Evolutionary conservation across 495 filamentous ascomycete genomes (phyloP).

Genomic region (Aspergillus steynii): DNA sequence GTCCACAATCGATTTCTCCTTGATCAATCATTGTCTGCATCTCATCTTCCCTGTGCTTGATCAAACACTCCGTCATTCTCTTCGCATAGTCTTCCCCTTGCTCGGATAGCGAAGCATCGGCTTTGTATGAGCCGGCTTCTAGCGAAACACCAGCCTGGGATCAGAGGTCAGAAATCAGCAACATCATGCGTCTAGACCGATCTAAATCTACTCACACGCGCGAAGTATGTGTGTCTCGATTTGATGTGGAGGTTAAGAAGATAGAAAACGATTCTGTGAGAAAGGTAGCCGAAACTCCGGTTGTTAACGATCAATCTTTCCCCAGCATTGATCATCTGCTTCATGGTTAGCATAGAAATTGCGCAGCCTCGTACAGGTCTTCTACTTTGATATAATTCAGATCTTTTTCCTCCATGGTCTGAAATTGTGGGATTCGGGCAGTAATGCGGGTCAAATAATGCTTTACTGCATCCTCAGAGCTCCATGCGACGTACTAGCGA

Average conservation of each 20-base stretch:
- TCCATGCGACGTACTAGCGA: slow-evolving; percentile 80
- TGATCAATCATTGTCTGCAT: slow-evolving; percentile 64
- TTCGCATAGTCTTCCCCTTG: slow-evolving; percentile 83
- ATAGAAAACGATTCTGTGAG: slow-evolving; percentile 96
- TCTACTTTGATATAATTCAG: slow-evolving; percentile 88
- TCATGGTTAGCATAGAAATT: slow-evolving; percentile 1
- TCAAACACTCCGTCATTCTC: slow-evolving; percentile 81
- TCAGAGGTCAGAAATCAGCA: slow-evolving; percentile 9
- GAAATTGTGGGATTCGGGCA: slow-evolving; percentile 90
- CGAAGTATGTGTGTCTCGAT: slow-evolving; percentile 90
- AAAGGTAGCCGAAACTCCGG: slow-evolving; percentile 90
- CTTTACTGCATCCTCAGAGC: slow-evolving; percentile 83
- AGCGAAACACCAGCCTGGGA: slow-evolving; percentile 59
- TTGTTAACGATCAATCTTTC: slow-evolving; percentile 91
- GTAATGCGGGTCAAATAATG: slow-evolving; percentile 88
- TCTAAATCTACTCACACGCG: slow-evolving; percentile 56
- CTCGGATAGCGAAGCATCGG: slow-evolving; percentile 78
- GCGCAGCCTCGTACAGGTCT: background rate
- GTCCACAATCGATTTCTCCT: slow-evolving; percentile 65
- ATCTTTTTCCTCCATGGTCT: slow-evolving; percentile 92
- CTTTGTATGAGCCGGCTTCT: slow-evolving; percentile 86
- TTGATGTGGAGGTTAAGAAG: slow-evolving; percentile 97
- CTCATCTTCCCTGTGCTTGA: slow-evolving; percentile 80
- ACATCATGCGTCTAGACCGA: background rate
- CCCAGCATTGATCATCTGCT: slow-evolving; percentile 96